These are phyloP conservation scores for Solanum pinnatisectum DNA, from an alignment of 257 asterid species.

Conservation along the genomic window DNA sequence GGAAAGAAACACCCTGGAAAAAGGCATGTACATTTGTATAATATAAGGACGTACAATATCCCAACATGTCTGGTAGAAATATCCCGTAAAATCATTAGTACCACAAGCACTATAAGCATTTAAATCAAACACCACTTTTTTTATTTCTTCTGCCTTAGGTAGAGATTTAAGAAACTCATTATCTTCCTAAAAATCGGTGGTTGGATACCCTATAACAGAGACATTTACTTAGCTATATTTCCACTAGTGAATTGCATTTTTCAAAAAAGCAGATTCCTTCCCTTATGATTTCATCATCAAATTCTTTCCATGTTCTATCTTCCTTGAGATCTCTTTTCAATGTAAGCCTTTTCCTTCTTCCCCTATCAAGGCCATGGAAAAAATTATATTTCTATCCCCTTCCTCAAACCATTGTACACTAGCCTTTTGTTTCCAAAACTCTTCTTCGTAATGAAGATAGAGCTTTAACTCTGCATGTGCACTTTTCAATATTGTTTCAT, in stretches of 20 bases:
- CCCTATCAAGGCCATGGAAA: background rate
- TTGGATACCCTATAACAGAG: no score
- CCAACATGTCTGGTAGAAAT: background rate
- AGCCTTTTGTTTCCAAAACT: background rate
- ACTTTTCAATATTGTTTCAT: background rate
- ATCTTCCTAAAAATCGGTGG: no score
- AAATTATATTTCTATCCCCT: no score
- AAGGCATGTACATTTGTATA: background rate
- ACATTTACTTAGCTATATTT: no score
- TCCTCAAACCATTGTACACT: background rate
- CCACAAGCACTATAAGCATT: background rate
- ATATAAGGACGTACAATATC: no score
- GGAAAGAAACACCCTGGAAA: background rate
- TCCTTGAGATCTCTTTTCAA: background rate
- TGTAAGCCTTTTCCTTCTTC: background rate
- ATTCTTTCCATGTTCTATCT: no score
- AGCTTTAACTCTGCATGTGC: background rate
- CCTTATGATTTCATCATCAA: no score
- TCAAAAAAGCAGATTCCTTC: background rate
- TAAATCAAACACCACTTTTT: no score
- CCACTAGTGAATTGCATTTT: background rate
- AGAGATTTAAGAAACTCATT: no score
- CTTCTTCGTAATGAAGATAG: background rate
- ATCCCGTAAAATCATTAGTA: background rate
- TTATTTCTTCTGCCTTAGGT: no score